Base-by-base conservation (phyloP, 805 yeast genomes). In the Starmerella davenportii region DNA sequence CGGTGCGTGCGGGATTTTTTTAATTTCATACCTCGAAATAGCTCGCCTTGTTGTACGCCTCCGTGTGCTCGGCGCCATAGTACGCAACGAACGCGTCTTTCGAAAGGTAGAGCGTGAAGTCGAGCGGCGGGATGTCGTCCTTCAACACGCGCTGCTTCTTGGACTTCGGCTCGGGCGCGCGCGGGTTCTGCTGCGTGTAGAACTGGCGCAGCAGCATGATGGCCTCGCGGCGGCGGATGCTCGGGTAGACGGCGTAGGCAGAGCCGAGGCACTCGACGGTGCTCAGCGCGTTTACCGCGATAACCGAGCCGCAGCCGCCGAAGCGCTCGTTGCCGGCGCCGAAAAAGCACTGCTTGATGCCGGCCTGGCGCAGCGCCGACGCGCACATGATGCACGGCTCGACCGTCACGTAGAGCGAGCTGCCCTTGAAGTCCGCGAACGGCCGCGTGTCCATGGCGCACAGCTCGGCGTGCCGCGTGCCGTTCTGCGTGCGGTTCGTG, bases 351-450 rank as follows among this genome's bases (percentile, higher is more conserved):
- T 64, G 62, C 23, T 70, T 58, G 9, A 90, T 72, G 1, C 78
- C 76, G 34, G 85, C 55, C 49, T 90, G 98, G 42, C 85, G 67
- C 30, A 90, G 59, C 2, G 93, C 84, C 30, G 90, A 74, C 0
- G 95, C 96, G 61, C 98, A 90, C 98, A 90, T 90, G 5, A 90
- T 78, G 54, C 98, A 90, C 0, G 98, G 98, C 57, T 90, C 98
- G 0, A 90, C 95, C 0, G 96, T 84, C 20, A 90, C 98, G 56
- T 84, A 87, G 5, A 90, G 63, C 23, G 72, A 74, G 3, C 79
- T 64, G 20, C 74, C 69, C 29, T 57, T 50, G 49, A 81, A 71
- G 8, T 57, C 44, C 4, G 41, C 31, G 1, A 51, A 44, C 17
- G n/a, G 15, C 8, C 25, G 35, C 15, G 21, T 20, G 17, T 19